Conservation (phyloP, 208 protist genomes). For the Trypanosomatidae sp. region DNA sequence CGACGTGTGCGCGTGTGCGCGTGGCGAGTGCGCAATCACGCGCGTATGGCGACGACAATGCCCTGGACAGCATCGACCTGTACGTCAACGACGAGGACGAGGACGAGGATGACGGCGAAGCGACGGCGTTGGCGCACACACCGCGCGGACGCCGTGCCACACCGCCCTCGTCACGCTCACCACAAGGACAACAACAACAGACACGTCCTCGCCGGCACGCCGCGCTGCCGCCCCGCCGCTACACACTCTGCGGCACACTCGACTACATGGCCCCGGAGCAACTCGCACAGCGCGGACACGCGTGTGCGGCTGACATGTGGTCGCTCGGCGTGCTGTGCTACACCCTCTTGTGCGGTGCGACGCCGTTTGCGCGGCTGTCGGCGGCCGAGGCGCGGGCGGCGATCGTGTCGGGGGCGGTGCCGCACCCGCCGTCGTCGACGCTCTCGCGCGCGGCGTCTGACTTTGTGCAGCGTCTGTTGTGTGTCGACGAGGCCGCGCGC, state of each 20-base stretch:
- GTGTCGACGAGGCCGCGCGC: conserved; percentile 24
- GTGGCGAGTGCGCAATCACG: not conserved
- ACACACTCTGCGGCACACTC: conserved; percentile 69
- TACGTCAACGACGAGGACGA: not conserved
- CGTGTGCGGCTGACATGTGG: conserved; percentile 62
- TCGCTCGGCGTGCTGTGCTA: conserved; percentile 45
- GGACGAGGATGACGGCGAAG: not conserved
- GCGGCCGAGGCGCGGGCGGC: conserved; percentile 11
- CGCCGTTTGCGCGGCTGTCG: conserved; percentile 30
- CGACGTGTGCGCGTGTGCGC: conserved; percentile 44
- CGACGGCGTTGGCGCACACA: no score
- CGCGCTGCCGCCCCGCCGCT: not conserved
- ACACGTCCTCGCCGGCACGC: no score
- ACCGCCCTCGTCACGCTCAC: no score
- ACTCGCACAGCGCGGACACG: conserved; percentile 16
- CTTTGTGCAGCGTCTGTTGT: conserved; percentile 39
- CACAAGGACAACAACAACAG: no score
- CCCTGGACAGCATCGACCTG: not conserved
- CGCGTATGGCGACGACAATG: not conserved
- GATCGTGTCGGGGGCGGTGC: conserved; percentile 20
- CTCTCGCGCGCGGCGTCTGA: conserved; percentile 20
- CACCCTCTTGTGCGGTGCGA: conserved; percentile 29
- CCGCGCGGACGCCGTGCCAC: no score
- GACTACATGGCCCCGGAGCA: conserved; percentile 98
- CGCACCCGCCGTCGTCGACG: conserved; percentile 10